phyloP scores from a whole-genome alignment of 768 basidiomycete genomes.

The Phylloporus rhodoxanthus region DNA sequence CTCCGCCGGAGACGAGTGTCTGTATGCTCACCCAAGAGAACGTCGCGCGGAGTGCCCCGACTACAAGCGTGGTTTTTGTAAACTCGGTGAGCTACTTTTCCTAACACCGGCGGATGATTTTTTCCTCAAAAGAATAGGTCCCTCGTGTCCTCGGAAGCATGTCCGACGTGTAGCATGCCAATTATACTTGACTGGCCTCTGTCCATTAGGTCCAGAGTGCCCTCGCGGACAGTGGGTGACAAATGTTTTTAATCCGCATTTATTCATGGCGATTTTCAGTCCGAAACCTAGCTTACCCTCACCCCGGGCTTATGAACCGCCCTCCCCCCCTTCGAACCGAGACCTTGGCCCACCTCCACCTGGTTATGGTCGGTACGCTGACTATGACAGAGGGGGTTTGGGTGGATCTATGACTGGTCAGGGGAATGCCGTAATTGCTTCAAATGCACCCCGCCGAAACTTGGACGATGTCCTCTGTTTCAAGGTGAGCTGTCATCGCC shows the following conservation, averaged over 20 bases:
- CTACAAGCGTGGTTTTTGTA: constrained; percentile 94
- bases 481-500: constrained; percentile 49
- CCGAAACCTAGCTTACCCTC: constrained; percentile 72
- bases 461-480: constrained; percentile 82
- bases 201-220: constrained; percentile 85
- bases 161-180: constrained; percentile 88
- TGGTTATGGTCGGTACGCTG: constrained; percentile 80
- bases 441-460: constrained; percentile 56
- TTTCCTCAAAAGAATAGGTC: constrained; percentile 46
- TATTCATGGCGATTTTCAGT: constrained; percentile 35
- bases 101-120: not conserved
- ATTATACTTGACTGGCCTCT: constrained; percentile 87
- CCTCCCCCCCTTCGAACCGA: constrained; percentile 65
- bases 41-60: constrained; percentile 90
- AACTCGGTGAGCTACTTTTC: constrained; percentile 56
- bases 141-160: constrained; percentile 86
- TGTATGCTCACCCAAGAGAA: constrained; percentile 94
- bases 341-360: constrained; percentile 89
- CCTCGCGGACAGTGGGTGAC: constrained; percentile 77
- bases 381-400: constrained; percentile 53
- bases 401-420: constrained; percentile 26
- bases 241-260: constrained; percentile 2
- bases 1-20: constrained; percentile 92
- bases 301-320: constrained; percentile 70
- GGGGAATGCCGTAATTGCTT: constrained; percentile 26